Evolutionary conservation across 1,139 yeast genomes (phyloP).

Genomic region (Saccharomyces hybrid): DNA sequence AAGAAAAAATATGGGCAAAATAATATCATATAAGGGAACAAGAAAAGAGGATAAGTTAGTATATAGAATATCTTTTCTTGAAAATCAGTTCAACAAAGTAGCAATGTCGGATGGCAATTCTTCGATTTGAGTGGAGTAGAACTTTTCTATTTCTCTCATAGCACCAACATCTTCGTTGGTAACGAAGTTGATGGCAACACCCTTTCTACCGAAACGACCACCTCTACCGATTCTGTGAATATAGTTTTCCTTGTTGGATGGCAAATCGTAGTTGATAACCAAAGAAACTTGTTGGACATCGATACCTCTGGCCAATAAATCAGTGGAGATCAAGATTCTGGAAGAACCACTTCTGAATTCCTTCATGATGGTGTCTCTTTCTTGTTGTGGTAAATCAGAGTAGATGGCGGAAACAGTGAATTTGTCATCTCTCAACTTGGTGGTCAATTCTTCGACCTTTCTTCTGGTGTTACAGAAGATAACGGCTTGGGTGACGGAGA

Average conservation of each 20-base stretch:
- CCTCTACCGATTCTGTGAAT: slow-evolving; percentile 99
- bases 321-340: slow-evolving; percentile 93
- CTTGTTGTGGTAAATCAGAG: slow-evolving; percentile 94
- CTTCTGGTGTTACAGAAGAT: slow-evolving; percentile 98
- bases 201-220: slow-evolving; percentile 99
- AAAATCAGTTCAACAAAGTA: slow-evolving; percentile 50
- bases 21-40: not conserved
- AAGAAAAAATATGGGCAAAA: not conserved
- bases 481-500: slow-evolving; percentile 97
- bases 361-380: slow-evolving; percentile 96
- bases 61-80: not conserved
- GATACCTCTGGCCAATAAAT: slow-evolving; percentile 98
- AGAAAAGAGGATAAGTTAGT: not conserved
- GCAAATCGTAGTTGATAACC: slow-evolving; percentile 96
- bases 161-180: slow-evolving; percentile 84
- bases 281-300: slow-evolving; percentile 98
- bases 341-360: slow-evolving; percentile 98
- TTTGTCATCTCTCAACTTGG: slow-evolving; percentile 74
- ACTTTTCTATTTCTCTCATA: slow-evolving; percentile 95
- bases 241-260: slow-evolving; percentile 95
- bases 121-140: slow-evolving; percentile 95
- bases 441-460: slow-evolving; percentile 91
- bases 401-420: slow-evolving; percentile 97
- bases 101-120: slow-evolving; percentile 96
- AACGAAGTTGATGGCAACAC: slow-evolving; percentile 98